Conservation (phyloP, 495 filamentous ascomycete genomes). For the Penicillium antarcticum region DNA sequence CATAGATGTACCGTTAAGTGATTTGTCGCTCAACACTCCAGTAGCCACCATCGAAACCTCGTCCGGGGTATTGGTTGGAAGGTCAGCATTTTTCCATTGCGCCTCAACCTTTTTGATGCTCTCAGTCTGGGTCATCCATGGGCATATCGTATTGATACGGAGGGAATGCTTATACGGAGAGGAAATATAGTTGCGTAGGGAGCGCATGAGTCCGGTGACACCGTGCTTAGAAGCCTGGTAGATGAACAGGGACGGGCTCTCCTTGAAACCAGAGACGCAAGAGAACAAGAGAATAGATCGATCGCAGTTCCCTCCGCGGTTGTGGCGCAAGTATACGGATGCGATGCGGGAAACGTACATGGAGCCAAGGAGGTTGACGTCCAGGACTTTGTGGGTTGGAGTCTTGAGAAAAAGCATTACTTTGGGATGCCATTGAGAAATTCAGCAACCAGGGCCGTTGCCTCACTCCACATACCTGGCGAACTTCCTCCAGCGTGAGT, state of each 20-base stretch:
- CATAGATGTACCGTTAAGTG: constrained; percentile 43
- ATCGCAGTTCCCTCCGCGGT: constrained; percentile 35
- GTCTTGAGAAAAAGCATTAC: constrained; percentile 32
- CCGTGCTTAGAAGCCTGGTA: constrained; percentile 52
- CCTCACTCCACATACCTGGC: constrained; percentile 21
- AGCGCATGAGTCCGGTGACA: constrained; percentile 47
- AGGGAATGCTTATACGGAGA: constrained; percentile 36
- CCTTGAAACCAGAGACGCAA: constrained; percentile 44
- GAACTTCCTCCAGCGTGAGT: constrained; percentile 30
- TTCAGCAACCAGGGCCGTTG: not conserved
- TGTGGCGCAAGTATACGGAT: constrained; percentile 44
- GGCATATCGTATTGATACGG: constrained; percentile 52
- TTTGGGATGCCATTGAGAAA: not conserved
- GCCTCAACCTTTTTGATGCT: constrained; percentile 39
- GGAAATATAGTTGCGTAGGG: constrained; percentile 39
- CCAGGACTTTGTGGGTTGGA: constrained; percentile 42
- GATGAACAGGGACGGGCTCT: constrained; percentile 43
- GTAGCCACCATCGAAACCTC: constrained; percentile 45
- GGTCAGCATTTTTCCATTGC: constrained; percentile 39
- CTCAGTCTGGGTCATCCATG: constrained; percentile 49
- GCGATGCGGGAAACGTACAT: constrained; percentile 46
- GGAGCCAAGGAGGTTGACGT: constrained; percentile 48
- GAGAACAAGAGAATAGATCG: constrained; percentile 47
- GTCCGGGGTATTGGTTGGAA: constrained; percentile 43
- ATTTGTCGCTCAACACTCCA: constrained; percentile 32